Percentiles rank a stretch among this genome's conserved stretches.
Evolutionary conservation across 2,329 filamentous ascomycete species (phyloP).

Genomic region (Chaetomium strumarium): DNA sequence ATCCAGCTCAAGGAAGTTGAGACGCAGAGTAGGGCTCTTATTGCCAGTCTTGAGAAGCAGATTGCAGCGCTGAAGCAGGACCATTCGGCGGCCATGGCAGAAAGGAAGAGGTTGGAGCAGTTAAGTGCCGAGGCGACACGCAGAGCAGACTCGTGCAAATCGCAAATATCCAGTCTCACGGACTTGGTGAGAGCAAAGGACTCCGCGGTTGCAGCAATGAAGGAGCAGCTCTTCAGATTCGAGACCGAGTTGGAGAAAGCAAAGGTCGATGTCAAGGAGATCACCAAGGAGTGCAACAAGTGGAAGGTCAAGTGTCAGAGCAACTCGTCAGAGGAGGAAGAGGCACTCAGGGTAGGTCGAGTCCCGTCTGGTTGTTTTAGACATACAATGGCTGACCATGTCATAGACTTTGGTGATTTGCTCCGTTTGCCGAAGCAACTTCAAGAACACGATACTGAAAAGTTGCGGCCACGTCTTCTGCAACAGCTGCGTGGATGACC

Average conservation of each 20-base stretch:
- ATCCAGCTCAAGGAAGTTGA: slow-evolving; percentile 89
- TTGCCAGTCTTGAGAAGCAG: slow-evolving; percentile 87
- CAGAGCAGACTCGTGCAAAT: slow-evolving; percentile 64
- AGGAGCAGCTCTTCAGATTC: slow-evolving; percentile 53
- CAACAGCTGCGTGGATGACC: slow-evolving; percentile 80
- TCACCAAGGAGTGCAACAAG: slow-evolving; percentile 74
- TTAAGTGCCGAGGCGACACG: slow-evolving; percentile 64
- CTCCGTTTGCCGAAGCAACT: slow-evolving; percentile 84
- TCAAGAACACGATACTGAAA: slow-evolving; percentile 91
- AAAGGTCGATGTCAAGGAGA: slow-evolving; percentile 68
- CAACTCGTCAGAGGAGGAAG: slow-evolving; percentile 76
- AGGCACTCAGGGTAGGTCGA: slow-evolving; percentile 73
- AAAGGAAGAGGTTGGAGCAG: slow-evolving; percentile 70
- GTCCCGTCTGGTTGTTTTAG: neutral
- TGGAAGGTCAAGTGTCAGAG: slow-evolving; percentile 80
- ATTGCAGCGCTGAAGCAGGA: slow-evolving; percentile 74
- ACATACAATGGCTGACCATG: slow-evolving; percentile 29
- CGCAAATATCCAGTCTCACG: slow-evolving; percentile 72
- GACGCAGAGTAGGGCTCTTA: slow-evolving; percentile 64
- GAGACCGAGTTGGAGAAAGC: slow-evolving; percentile 76
- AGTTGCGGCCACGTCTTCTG: slow-evolving; percentile 95
- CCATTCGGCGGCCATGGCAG: slow-evolving; percentile 61
- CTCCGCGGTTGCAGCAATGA: slow-evolving; percentile 43
- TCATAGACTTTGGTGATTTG: slow-evolving; percentile 70
- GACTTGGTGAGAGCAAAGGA: slow-evolving; percentile 73